Evolutionary conservation across 164 flowering plant species (phyloP).

Genomic region (Cinnamomum chago): DNA sequence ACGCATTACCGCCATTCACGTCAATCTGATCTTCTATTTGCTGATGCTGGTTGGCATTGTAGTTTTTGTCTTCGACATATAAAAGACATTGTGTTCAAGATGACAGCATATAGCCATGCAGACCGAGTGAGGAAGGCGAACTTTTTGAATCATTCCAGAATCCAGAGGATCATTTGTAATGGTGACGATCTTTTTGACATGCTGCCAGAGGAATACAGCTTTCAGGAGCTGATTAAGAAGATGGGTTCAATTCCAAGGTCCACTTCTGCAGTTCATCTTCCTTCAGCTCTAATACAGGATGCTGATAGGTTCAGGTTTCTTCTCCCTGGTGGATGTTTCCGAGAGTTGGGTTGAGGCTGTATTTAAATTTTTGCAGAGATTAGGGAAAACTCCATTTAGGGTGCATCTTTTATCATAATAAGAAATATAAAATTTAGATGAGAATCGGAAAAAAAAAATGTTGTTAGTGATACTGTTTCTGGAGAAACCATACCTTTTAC

Average conservation of each 20-base stretch:
- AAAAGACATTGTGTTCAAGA: conserved; percentile 39
- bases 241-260: conserved; percentile 40
- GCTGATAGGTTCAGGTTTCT: conserved; percentile 43
- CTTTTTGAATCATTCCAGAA: conserved; percentile 28
- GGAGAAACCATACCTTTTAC: too few species aligned
- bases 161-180: conserved; percentile 34
- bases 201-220: conserved; percentile 48
- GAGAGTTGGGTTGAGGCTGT: conserved; percentile 5
- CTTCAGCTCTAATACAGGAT: conserved; percentile 37
- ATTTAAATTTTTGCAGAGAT: neutral
- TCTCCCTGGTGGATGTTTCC: conserved; percentile 40
- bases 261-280: conserved; percentile 40
- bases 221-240: conserved; percentile 35
- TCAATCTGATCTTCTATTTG: conserved; percentile 29
- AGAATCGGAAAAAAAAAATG: too few species aligned
- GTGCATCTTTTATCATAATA: too few species aligned
- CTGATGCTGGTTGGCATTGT: conserved; percentile 53
- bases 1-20: conserved; percentile 36
- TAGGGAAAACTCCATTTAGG: neutral
- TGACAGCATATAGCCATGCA: conserved; percentile 51
- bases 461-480: too few species aligned
- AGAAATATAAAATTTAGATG: too few species aligned
- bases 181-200: conserved; percentile 46
- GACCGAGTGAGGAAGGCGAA: conserved; percentile 30
- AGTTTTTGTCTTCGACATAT: conserved; percentile 42